These are phyloP conservation scores for Exophiala lecanii-corni DNA, from an alignment of 2,329 filamentous ascomycete genomes.

Conservation along the genomic window DNA sequence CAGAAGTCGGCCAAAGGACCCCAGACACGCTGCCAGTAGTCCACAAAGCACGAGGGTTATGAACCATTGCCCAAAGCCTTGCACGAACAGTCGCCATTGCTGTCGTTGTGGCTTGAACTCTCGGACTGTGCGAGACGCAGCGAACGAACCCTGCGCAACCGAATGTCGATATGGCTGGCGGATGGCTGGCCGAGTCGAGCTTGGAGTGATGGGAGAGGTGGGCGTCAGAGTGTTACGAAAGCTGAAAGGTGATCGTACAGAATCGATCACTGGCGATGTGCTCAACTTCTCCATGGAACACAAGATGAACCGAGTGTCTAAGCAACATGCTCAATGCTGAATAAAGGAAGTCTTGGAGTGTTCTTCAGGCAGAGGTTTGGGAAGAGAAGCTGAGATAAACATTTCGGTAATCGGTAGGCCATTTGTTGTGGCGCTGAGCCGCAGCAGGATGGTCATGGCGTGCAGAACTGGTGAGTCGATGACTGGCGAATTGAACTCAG, in stretches of 20 bases:
- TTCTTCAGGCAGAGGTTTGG: neutral
- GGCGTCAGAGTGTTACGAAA: slow-evolving; percentile 3
- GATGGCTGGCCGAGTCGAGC: neutral
- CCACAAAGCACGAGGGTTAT: slow-evolving; percentile 20
- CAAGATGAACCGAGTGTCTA: too few species aligned
- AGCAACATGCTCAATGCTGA: too few species aligned
- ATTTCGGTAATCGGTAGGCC: neutral
- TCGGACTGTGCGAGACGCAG: slow-evolving; percentile 14
- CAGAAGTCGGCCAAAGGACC: slow-evolving; percentile 12
- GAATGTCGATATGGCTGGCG: slow-evolving; percentile 24
- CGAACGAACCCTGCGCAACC: slow-evolving; percentile 5
- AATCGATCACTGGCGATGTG: slow-evolving; percentile 2
- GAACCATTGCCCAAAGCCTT: slow-evolving; percentile 21
- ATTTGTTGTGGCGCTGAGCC: neutral
- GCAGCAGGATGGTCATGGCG: neutral
- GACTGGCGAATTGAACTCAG: neutral
- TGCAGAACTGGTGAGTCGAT: neutral
- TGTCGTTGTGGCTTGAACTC: slow-evolving; percentile 23
- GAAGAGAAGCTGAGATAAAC: neutral
- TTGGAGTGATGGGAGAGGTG: neutral
- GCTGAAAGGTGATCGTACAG: neutral
- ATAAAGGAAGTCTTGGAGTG: too few species aligned
- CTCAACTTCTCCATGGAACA: slow-evolving; percentile 5
- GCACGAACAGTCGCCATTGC: slow-evolving; percentile 16
- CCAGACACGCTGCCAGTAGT: slow-evolving; percentile 17